These are phyloP conservation scores for Luzula sylvatica DNA, from an alignment of 176 grass and related monocot genomes.

Conservation along the genomic window DNA sequence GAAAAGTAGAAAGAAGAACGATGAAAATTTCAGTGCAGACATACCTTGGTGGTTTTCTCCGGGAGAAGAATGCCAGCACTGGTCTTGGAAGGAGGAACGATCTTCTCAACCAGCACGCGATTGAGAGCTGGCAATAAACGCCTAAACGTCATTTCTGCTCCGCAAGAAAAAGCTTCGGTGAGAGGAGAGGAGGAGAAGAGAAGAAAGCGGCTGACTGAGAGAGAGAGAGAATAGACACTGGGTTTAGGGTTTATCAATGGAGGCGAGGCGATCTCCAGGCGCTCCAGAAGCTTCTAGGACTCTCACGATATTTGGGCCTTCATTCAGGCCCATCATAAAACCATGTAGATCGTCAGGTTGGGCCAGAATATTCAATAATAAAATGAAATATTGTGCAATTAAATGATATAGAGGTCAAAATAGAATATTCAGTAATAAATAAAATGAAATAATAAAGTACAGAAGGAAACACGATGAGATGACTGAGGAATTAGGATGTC, in stretches of 20 bases:
- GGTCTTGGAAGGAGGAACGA: slow-evolving; percentile 76
- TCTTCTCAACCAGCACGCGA: slow-evolving; percentile 82
- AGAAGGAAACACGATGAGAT: too few species aligned
- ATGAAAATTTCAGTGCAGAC: too few species aligned
- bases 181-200: background rate
- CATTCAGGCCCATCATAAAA: background rate
- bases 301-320: background rate
- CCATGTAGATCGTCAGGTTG: background rate
- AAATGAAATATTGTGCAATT: too few species aligned
- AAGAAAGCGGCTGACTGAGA: background rate
- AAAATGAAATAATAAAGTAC: too few species aligned
- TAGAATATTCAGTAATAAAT: too few species aligned
- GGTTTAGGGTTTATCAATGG: slow-evolving; percentile 20
- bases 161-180: too few species aligned
- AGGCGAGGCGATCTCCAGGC: slow-evolving; percentile 6
- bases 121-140: slow-evolving; percentile 75
- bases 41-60: slow-evolving; percentile 81
- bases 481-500: too few species aligned
- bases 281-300: slow-evolving; percentile 18
- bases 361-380: too few species aligned
- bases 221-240: background rate
- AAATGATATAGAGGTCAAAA: too few species aligned
- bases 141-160: slow-evolving; percentile 39
- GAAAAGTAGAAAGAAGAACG: background rate
- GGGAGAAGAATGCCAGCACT: slow-evolving; percentile 76